A percentile compares a stretch with the other conserved stretches of the same genome.
Evolutionary conservation across 805 yeast genomes (phyloP).

Genomic region (Candida broadrunensis): DNA sequence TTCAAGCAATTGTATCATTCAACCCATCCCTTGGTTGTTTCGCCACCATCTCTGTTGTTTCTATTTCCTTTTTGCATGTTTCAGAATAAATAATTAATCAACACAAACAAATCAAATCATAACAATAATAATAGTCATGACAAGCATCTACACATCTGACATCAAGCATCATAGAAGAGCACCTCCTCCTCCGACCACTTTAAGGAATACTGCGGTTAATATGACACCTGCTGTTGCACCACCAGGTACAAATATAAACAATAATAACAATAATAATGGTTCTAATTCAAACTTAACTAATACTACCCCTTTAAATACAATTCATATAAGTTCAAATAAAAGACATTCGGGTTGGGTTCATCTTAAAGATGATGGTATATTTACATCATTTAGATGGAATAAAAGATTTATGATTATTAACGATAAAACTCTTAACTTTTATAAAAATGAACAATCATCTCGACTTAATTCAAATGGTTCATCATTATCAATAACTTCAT

Average conservation of each 20-base stretch:
- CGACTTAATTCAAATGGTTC: not conserved
- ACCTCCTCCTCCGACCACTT: conserved; percentile 38
- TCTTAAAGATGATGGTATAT: conserved; percentile 82
- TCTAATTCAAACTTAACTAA: conserved; percentile 4
- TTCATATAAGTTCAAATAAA: conserved; percentile 23
- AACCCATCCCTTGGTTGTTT: too few relatives aligned
- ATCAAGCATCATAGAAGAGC: conserved; percentile 41
- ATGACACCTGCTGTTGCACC: conserved; percentile 1
- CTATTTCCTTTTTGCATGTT: too few relatives aligned
- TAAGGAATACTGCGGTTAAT: conserved; percentile 2
- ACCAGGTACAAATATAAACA: not conserved
- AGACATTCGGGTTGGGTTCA: conserved; percentile 79
- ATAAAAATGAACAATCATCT: conserved; percentile 55
- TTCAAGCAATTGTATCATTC: too few relatives aligned
- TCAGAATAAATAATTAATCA: too few relatives aligned
- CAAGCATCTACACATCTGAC: conserved; percentile 39
- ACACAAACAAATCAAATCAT: too few relatives aligned
- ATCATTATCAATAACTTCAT: not conserved
- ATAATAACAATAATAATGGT: not conserved
- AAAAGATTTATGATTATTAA: conserved; percentile 77
- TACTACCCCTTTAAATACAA: not conserved
- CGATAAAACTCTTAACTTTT: conserved; percentile 72
- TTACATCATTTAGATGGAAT: conserved; percentile 89
- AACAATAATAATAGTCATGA: too few relatives aligned
- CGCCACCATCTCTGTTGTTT: too few relatives aligned